Base-by-base conservation (phyloP, 495 filamentous ascomycete genomes). In the Venustampulla echinocandica region DNA sequence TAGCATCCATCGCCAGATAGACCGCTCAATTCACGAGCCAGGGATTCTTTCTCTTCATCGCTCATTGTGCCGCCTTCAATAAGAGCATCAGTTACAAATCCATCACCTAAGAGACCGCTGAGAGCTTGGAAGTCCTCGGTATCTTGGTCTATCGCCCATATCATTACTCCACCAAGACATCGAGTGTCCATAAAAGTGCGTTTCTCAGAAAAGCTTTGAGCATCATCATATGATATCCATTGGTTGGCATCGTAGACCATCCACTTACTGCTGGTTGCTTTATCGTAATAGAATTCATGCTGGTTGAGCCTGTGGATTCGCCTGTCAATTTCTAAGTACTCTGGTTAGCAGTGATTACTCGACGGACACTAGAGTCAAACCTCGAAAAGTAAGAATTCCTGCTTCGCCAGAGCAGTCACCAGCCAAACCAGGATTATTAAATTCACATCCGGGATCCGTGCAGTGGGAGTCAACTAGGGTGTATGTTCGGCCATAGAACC, bases 401-500 rank as follows among this genome's bases (percentile, higher is more conserved):
- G 28, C 34, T 1, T 35, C 47, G 11, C 47, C 41, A 1, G 66
- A 63, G 51, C 67, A 70, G 1, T 36, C 4, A 0, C 57, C 66
- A 11, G 63, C 50, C 28, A 47, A 42, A 34, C 52, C 61, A 7
- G 48, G 44, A 1, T 30, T 47, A 11, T 14, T 40, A 47, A 63
- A 64, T 6, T 34, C 22, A 53, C 65, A 50, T 1, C 38, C 18
- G 1, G 60, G 18, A n/a, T 21, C 11, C 3, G 32, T 50, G 49
- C 71, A 76, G 6, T 10, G 20, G 0, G 60, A 35, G 34, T 69
- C 59, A 0, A 40, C 0, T 18, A 73, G 52, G 1, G 65, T 68
- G 50, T 65, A 75, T 14, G 10, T 32, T 1, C 77, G 61, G 0
- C 77, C 47, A 46, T 81, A 81, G 48, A 74, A 79, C 2, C 66